phyloP scores from a whole-genome alignment of 1,284 basidiomycete species.

The Microbotryomycetes sp. region DNA sequence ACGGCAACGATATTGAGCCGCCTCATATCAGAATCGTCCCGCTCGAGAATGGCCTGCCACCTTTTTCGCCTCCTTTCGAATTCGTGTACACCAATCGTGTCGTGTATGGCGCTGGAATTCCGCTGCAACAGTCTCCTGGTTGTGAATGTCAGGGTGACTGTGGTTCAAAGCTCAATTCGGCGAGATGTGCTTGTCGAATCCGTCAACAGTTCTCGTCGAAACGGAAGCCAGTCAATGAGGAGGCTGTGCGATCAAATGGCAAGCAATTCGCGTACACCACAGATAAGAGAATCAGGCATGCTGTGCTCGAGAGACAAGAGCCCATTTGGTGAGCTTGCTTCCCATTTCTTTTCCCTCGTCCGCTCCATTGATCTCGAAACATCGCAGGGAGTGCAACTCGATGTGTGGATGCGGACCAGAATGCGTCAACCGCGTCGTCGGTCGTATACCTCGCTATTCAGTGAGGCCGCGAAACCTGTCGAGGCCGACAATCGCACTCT shows the following conservation, averaged over 20 bases:
- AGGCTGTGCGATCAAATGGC: background rate
- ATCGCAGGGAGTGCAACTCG: slow-evolving; percentile 27
- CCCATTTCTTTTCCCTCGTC: no score
- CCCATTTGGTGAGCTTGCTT: slow-evolving; percentile 12
- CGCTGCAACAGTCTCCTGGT: slow-evolving; percentile 12
- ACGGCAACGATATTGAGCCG: background rate
- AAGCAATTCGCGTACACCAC: slow-evolving; percentile 18
- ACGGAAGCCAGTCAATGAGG: background rate
- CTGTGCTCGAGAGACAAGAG: background rate
- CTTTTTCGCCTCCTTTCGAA: slow-evolving; percentile 17
- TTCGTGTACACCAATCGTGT: slow-evolving; percentile 24
- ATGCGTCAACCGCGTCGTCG: slow-evolving; percentile 16
- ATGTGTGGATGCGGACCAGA: slow-evolving; percentile 17
- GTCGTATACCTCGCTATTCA: background rate
- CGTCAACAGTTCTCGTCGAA: slow-evolving; percentile 14
- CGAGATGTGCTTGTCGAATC: slow-evolving; percentile 6
- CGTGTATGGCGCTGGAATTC: slow-evolving; percentile 13
- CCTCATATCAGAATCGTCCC: slow-evolving; percentile 13
- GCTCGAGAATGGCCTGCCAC: background rate
- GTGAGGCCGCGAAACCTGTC: background rate
- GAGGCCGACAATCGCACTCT: background rate
- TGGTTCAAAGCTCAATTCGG: slow-evolving; percentile 1
- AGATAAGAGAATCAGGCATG: background rate
- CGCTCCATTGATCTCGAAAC: background rate
- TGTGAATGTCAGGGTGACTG: slow-evolving; percentile 25